A percentile compares a stretch with the other conserved stretches of the same genome.
These are phyloP conservation scores for Xylaria sp. DNA, from an alignment of 2,329 filamentous ascomycete species.

Conservation along the genomic window DNA sequence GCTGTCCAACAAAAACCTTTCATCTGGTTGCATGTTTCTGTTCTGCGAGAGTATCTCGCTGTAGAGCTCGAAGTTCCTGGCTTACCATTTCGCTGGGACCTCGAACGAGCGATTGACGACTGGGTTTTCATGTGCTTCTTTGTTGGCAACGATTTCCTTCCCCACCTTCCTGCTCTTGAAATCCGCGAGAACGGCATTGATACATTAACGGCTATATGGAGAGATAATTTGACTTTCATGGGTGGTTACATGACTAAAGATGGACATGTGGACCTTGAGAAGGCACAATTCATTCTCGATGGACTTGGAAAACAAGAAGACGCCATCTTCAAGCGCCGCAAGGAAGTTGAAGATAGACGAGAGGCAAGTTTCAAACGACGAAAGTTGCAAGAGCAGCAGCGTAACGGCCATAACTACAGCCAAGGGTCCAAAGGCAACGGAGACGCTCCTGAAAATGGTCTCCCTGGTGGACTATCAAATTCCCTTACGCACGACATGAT, in stretches of 20 bases:
- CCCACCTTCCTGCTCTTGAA: constrained; percentile 95
- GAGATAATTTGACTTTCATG: constrained; percentile 90
- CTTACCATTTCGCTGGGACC: constrained; percentile 87
- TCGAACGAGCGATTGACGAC: constrained; percentile 94
- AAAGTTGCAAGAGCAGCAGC: constrained; percentile 73
- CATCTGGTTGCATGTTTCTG: constrained; percentile 95
- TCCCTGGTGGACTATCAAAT: constrained; percentile 63
- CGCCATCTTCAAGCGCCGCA: constrained; percentile 88
- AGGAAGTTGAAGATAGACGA: constrained; percentile 84
- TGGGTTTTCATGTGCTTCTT: constrained; percentile 99
- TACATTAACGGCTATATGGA: constrained; percentile 95
- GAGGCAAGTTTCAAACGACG: constrained; percentile 83
- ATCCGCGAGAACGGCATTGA: constrained; percentile 98
- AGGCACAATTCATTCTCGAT: constrained; percentile 87
- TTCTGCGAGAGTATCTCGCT: constrained; percentile 91
- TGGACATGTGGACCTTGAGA: constrained; percentile 86
- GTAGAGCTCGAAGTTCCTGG: constrained; percentile 86
- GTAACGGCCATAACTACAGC: constrained; percentile 49
- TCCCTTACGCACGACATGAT: constrained; percentile 88
- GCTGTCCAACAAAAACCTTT: constrained; percentile 83
- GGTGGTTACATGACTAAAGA: constrained; percentile 97
- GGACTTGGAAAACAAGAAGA: constrained; percentile 94
- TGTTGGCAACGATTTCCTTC: constrained; percentile 97
- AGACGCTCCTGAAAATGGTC: constrained; percentile 50
- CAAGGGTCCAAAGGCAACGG: constrained; percentile 47